Evolutionary conservation across 148 eudicot genomes (phyloP).

Genomic region (Fagopyrum homotropicum): DNA sequence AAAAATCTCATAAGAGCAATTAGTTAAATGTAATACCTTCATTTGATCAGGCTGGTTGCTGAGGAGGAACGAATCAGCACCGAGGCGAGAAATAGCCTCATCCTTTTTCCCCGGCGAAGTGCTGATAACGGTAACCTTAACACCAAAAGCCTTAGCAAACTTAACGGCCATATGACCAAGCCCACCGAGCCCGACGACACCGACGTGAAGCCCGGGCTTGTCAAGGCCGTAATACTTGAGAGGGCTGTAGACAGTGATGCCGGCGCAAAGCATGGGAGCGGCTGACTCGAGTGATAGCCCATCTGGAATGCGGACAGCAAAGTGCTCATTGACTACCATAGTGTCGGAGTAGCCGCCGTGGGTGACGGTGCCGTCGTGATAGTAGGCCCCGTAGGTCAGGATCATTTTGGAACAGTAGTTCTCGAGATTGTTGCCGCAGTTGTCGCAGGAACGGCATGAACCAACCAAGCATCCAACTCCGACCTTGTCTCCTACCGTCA

Average conservation of each 20-base stretch:
- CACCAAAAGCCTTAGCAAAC: conserved; percentile 75
- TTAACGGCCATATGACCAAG: conserved; percentile 84
- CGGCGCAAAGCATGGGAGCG: conserved; percentile 86
- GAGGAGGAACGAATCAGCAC: conserved; percentile 66
- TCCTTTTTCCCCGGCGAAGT: conserved; percentile 71
- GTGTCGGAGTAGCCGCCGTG: conserved; percentile 82
- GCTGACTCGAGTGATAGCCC: conserved; percentile 62
- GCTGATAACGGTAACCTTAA: conserved; percentile 79
- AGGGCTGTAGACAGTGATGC: conserved; percentile 68
- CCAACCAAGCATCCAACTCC: conserved; percentile 91
- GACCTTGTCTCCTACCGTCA: conserved; percentile 69
- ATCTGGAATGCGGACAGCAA: conserved; percentile 68
- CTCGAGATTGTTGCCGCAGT: conserved; percentile 52
- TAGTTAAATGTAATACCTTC: conserved; percentile 37
- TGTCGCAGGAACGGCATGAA: conserved; percentile 70
- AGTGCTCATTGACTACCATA: conserved; percentile 79
- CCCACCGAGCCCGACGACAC: conserved; percentile 81
- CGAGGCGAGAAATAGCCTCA: conserved; percentile 51
- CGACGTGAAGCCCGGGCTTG: conserved; percentile 41
- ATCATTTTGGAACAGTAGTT: conserved; percentile 78
- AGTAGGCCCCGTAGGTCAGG: conserved; percentile 65
- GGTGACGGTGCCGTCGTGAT: conserved; percentile 92
- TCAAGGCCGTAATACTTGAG: conserved; percentile 54
- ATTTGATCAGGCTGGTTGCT: conserved; percentile 54
- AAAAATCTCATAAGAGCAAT: background rate